Evolutionary conservation across 2,329 filamentous ascomycete genomes (phyloP).

Genomic region (Parastagonospora avenae): DNA sequence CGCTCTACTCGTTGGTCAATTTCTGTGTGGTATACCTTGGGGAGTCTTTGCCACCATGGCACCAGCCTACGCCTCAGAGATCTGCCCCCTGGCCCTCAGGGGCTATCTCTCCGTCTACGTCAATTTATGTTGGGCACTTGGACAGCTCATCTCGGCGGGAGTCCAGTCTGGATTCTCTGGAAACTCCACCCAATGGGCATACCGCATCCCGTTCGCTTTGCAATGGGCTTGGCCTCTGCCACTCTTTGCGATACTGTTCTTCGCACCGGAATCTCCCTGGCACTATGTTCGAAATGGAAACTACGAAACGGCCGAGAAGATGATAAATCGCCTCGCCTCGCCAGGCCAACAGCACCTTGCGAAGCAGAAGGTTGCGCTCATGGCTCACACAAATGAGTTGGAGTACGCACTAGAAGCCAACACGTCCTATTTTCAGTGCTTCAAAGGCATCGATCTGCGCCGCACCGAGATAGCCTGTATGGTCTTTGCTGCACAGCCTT

Average conservation of each 20-base stretch:
- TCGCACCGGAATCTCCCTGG: conserved; percentile 74
- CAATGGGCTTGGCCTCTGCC: conserved; percentile 77
- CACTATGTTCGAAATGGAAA: conserved; percentile 69
- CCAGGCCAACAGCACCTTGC: conserved; percentile 2
- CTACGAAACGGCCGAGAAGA: conserved; percentile 63
- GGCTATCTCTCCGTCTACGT: conserved; percentile 61
- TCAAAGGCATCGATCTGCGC: conserved; percentile 74
- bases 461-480: conserved; percentile 74
- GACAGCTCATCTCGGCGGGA: conserved; percentile 71
- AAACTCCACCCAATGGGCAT: conserved; percentile 65
- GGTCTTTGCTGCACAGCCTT: conserved; percentile 50
- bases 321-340: conserved; percentile 1
- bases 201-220: conserved; percentile 67
- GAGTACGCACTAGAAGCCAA: conserved; percentile 70
- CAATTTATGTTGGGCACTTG: conserved; percentile 41
- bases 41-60: conserved; percentile 49
- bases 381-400: conserved; percentile 80
- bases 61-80: conserved; percentile 56
- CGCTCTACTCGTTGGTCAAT: conserved; percentile 23
- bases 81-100: conserved; percentile 70
- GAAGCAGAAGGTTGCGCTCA: conserved; percentile 70
- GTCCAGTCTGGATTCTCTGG: conserved; percentile 68
- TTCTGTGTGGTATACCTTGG: conserved; percentile 43
- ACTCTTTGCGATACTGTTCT: conserved; percentile 65
- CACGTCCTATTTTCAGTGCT: conserved; percentile 78